Evolutionary conservation across 805 yeast species (phyloP), one percentile per base, ranked within the genome.

Genomic region (Candida namnaoensis): DNA sequence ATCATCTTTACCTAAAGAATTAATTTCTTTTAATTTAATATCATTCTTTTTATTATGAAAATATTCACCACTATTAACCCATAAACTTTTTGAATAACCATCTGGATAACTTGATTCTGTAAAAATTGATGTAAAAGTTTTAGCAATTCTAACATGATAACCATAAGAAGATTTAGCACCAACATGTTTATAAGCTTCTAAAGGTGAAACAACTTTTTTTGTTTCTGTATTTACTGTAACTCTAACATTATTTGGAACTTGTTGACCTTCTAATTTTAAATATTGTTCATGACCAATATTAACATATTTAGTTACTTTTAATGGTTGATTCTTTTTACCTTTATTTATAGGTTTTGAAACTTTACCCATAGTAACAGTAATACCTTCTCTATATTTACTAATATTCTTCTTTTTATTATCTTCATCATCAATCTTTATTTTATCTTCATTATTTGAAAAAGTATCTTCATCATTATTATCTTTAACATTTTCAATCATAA

Each of bases 191-290:
- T 86, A 84, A 0, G 93, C 95, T 38, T 73, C 79, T 10, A 65
- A 49, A 7, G 93, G 87, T 1, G 87, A 75, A 0, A 86, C 93
- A 11, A 87, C 75, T 41, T 71, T 72, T 39, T 70, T 72, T 10
- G 72, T 73, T 37, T 75, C 65, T 9, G 78, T 47, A 52, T 90
- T 87, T 2, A 90, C 86, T 0, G 95, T 86, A 9, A 90, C 95
- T 48, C 95, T 68, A 13, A 82, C 87, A 50, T 84, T 78, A 0
- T 77, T 72, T 3, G 95, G 95, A 4, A 86, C 80, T 43, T 78
- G 79, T 47, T 73, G 75, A 7, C 68, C 64, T 7, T 60, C 60
- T 39, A 88, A 68, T 54, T 81, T 81, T 30, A 88, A 50, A 14
- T 80, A 69, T 41, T 73, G 62, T 2, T 66, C 64, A 42, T 69